A percentile compares a stretch with the other conserved stretches of the same genome.
Conservation (phyloP, 176 grass and related monocot species). For the Panicum miliaceum region DNA sequence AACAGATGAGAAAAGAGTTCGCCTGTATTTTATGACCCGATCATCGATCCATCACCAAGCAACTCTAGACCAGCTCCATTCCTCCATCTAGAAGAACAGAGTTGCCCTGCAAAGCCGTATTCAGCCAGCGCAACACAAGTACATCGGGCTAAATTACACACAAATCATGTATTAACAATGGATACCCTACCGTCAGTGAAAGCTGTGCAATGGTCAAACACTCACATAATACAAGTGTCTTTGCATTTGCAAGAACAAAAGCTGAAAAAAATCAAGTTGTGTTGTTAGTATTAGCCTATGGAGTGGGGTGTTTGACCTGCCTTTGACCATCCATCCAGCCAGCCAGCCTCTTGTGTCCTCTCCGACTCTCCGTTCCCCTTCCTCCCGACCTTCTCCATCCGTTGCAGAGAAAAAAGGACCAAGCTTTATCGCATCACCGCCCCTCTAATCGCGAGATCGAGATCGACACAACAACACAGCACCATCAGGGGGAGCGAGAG, state of each 20-base stretch:
- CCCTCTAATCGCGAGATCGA: not conserved
- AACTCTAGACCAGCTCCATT: too few species aligned
- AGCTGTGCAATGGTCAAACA: not conserved
- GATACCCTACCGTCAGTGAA: too few species aligned
- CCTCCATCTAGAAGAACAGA: too few species aligned
- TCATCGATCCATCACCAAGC: too few species aligned
- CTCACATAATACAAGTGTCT: not conserved
- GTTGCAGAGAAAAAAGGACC: not conserved
- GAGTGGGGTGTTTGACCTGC: not conserved
- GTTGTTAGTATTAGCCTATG: not conserved
- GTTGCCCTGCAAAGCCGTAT: too few species aligned
- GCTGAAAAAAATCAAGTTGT: not conserved
- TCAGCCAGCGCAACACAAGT: too few species aligned
- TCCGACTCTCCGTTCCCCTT: not conserved
- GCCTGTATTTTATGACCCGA: too few species aligned
- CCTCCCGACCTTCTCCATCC: not conserved
- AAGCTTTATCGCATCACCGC: not conserved
- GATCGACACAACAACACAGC: not conserved
- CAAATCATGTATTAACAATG: too few species aligned
- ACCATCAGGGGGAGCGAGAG: too few species aligned
- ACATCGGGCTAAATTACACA: too few species aligned
- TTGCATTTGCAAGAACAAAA: not conserved
- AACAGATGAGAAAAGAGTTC: too few species aligned
- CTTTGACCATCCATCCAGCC: not conserved
- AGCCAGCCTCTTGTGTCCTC: not conserved